Evolutionary conservation across 371 early-diverging fungal species (phyloP), one percentile per base, ranked within the genome.

Genomic region (Mortierella sp.): DNA sequence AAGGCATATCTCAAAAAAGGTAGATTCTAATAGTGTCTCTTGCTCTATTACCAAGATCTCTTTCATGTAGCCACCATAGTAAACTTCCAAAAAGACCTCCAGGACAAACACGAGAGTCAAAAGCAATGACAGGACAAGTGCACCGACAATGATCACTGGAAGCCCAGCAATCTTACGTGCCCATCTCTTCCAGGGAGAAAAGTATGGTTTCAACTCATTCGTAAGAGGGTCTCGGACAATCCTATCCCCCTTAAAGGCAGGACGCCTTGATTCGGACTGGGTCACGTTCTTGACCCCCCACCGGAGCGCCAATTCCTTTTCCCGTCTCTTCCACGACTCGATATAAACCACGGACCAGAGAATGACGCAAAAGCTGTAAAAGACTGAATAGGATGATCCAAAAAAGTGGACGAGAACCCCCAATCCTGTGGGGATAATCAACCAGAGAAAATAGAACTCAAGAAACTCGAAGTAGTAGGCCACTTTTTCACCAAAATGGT

Each of bases 401-500:
- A 84, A 77, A n/a, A 90, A 71, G 64, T 89, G 91, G 58, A 87
- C 84, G 11, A 89, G 52, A 11, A 87, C 26, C 14, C 96, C 95
- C 3, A 91, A 62, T 7, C 84, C 81, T 0, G 95, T 75, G 15
- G 95, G 95, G 12, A 83, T 74, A 51, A 84, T 81, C 21, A 96
- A 85, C 86, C 90, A 92, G 21, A 91, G 45, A 58, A 92, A 86
- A 82, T 95, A 96, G 72, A 84, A 90, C 77, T 95, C 94, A 4
- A 95, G 82, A 79, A 94, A 96, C 18, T 93, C 95, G 85, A 96
- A 96, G 74, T 96, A 95, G 76, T 88, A 91, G n/a, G 95, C 94
- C 55, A 94, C 84, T 82, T 93, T 92, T 74, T 95, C 96, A 66
- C 97, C 97, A 88, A 94, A 93, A 64, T 94, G 91, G 68, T 91